phyloP scores from a whole-genome alignment of 495 filamentous ascomycete genomes.

The Penicillium dipodomyicola region DNA sequence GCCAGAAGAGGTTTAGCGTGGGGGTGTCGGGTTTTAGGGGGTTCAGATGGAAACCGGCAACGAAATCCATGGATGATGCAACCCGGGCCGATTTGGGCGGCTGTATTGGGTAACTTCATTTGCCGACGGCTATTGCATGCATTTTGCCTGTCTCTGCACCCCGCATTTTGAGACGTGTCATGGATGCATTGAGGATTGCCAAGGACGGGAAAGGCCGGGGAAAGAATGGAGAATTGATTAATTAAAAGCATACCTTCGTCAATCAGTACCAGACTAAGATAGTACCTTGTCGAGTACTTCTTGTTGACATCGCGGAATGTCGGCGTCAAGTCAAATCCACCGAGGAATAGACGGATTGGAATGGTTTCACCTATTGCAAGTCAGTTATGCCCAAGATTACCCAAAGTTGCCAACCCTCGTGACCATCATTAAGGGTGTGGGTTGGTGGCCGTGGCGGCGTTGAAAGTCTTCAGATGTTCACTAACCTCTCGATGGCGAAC shows the following conservation, averaged over 20 bases:
- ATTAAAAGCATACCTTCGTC: slow-evolving; percentile 70
- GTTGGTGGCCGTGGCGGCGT: not conserved
- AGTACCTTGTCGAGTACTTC: slow-evolving; percentile 98
- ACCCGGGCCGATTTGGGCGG: slow-evolving; percentile 15
- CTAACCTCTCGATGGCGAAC: slow-evolving; percentile 85
- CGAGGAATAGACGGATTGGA: slow-evolving; percentile 94
- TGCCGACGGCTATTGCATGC: slow-evolving; percentile 40
- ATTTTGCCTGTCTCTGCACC: not conserved
- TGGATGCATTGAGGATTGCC: not conserved
- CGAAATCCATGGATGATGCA: not conserved
- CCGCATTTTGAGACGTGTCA: slow-evolving; percentile 5
- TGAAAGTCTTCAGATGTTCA: not conserved
- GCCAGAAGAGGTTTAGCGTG: slow-evolving; percentile 39
- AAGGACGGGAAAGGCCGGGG: not conserved
- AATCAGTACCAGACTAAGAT: slow-evolving; percentile 93
- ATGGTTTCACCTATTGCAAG: slow-evolving; percentile 78
- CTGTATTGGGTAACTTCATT: slow-evolving; percentile 27
- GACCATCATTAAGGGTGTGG: not conserved
- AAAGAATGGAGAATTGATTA: slow-evolving; percentile 5
- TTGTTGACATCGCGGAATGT: slow-evolving; percentile 99
- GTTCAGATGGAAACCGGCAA: slow-evolving; percentile 15
- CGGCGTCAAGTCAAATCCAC: slow-evolving; percentile 94
- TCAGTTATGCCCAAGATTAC: slow-evolving; percentile 24
- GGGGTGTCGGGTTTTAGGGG: slow-evolving; percentile 26
- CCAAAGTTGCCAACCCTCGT: not conserved